Percentiles rank a stretch among this genome's conserved stretches.
Evolutionary conservation across 2,329 filamentous ascomycete genomes (phyloP).

Genomic region (Aspergillus sojae): DNA sequence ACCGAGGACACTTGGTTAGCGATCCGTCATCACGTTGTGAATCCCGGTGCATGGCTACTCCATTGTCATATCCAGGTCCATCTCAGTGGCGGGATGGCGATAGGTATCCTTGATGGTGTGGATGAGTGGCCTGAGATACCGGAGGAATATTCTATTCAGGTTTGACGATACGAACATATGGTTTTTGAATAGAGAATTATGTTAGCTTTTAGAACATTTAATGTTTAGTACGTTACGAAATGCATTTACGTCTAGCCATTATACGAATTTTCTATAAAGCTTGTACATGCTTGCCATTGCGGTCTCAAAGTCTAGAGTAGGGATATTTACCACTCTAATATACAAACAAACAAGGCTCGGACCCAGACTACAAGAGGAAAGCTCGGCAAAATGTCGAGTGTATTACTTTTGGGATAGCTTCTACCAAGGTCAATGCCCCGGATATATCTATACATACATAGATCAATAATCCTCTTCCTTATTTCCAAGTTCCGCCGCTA

Average conservation of each 20-base stretch:
- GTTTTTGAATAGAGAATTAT: not conserved
- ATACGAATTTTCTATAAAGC: not conserved
- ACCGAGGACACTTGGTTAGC: conserved; percentile 50
- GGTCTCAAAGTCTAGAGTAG: too few species aligned
- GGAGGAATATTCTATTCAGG: conserved; percentile 23
- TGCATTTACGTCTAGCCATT: rapidly evolving
- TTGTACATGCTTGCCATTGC: too few species aligned
- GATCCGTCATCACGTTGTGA: conserved; percentile 56
- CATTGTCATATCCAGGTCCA: conserved; percentile 62
- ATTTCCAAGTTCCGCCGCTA: not conserved
- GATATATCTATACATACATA: too few species aligned
- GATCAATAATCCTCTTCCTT: not conserved
- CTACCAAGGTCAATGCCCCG: rapidly evolving
- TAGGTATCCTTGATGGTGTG: conserved; percentile 52
- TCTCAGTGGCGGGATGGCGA: conserved; percentile 57
- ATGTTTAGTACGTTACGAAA: not conserved
- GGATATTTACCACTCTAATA: too few species aligned
- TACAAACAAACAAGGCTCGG: too few species aligned
- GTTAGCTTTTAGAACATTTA: not conserved
- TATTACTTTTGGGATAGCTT: too few species aligned
- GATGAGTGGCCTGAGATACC: conserved; percentile 37
- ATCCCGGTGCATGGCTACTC: conserved; percentile 58
- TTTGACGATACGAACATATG: not conserved
- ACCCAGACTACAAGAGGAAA: too few species aligned
- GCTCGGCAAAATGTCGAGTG: too few species aligned